Evolutionary conservation across 2,329 filamentous ascomycete genomes (phyloP).

Genomic region (Trichoderma endophyticum): DNA sequence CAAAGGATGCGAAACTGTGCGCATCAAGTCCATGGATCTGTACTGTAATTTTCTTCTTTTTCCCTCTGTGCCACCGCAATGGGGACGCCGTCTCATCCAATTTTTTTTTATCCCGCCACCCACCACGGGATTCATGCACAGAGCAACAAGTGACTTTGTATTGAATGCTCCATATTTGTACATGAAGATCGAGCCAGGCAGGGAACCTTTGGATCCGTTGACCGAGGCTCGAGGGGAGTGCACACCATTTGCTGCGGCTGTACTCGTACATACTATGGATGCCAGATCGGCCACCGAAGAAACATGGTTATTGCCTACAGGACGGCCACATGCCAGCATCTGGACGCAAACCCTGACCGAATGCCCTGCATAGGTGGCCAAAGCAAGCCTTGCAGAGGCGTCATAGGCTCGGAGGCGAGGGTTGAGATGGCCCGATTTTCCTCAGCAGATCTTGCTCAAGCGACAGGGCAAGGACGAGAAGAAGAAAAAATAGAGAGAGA

Average conservation of each 20-base stretch:
- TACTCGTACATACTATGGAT: not conserved
- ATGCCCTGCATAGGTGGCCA: constrained; percentile 4
- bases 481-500: not conserved
- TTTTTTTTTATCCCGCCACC: not conserved
- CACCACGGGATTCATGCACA: not conserved
- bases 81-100: not conserved
- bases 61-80: not conserved
- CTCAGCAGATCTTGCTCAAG: constrained; percentile 5
- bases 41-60: not conserved
- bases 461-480: not conserved
- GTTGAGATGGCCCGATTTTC: constrained; percentile 10
- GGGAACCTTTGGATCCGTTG: not conserved
- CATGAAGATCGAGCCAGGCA: not conserved
- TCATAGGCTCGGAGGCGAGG: not conserved
- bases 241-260: not conserved
- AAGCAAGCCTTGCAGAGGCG: not conserved
- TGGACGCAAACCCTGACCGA: not conserved
- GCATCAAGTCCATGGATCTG: not conserved
- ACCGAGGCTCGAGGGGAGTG: constrained; percentile 3
- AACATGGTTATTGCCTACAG: not conserved
- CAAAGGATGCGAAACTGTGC: not conserved
- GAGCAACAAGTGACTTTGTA: not conserved
- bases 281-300: not conserved
- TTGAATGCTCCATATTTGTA: not conserved
- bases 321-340: not conserved